Conservation (phyloP, 2,329 filamentous ascomycete genomes). For the Blumeria hordei region DNA sequence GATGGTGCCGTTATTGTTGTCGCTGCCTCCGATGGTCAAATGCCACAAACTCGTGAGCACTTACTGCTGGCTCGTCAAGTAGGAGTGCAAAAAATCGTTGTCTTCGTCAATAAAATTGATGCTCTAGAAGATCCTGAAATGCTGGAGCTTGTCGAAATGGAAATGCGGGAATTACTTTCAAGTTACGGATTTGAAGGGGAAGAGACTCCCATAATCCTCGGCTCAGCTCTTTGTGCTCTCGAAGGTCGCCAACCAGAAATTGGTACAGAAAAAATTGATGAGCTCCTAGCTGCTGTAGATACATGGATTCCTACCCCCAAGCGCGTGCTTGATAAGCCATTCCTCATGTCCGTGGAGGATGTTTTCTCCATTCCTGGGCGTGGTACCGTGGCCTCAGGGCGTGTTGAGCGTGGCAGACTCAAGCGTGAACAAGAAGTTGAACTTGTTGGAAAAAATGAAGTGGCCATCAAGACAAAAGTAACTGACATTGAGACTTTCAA, state of each 20-base stretch:
- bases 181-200: conserved; percentile 96
- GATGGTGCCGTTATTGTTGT: conserved; percentile 97
- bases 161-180: conserved; percentile 90
- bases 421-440: conserved; percentile 92
- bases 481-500: conserved; percentile 99
- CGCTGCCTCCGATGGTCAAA: conserved; percentile 93
- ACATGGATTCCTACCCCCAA: conserved; percentile 87
- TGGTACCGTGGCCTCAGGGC: conserved; percentile 88
- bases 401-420: conserved; percentile 83
- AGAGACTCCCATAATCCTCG: conserved; percentile 90
- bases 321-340: conserved; percentile 91
- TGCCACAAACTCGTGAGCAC: conserved; percentile 98
- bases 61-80: conserved; percentile 93
- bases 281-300: conserved; percentile 75
- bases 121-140: conserved; percentile 95
- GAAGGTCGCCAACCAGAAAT: conserved; percentile 74
- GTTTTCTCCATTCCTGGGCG: conserved; percentile 78
- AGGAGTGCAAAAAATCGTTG: conserved; percentile 91
- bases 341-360: conserved; percentile 95
- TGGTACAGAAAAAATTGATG: conserved; percentile 67
- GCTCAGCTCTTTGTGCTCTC: conserved; percentile 83
- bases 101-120: conserved; percentile 99
- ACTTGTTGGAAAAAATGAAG: conserved; percentile 64
- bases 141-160: conserved; percentile 99
- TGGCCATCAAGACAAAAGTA: conserved; percentile 91